A percentile compares a stretch with the other conserved stretches of the same genome.
Conservation (phyloP, 176 grass and related monocot species). For the Chrysopogon serrulatus region DNA sequence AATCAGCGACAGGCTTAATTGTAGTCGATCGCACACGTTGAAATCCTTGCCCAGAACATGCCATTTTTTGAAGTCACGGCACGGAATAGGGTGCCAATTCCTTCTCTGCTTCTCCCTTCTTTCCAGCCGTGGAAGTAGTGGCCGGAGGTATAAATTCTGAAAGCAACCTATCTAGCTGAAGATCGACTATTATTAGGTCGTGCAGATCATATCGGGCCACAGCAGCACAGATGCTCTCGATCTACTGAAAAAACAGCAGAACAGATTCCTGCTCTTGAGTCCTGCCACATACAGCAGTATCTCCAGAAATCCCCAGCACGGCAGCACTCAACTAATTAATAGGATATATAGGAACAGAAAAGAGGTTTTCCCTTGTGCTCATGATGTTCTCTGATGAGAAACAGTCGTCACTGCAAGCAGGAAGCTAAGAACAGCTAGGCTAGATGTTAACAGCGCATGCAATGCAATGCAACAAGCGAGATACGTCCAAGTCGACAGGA, state of each 20-base stretch:
- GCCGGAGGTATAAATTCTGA: neutral
- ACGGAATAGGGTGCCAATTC: neutral
- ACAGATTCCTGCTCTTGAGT: neutral
- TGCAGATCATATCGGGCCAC: neutral
- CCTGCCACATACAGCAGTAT: neutral
- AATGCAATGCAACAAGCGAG: neutral
- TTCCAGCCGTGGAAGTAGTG: neutral
- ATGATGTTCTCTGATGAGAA: neutral
- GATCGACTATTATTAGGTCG: neutral
- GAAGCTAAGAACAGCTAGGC: neutral
- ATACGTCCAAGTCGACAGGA: neutral
- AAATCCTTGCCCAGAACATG: neutral
- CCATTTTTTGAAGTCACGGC: constrained; percentile 3
- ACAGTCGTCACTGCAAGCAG: neutral
- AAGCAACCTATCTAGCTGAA: neutral
- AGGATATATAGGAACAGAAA: neutral
- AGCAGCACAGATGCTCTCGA: neutral
- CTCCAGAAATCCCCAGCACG: neutral
- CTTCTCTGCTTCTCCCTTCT: neutral
- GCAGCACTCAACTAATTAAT: neutral
- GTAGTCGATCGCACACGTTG: neutral
- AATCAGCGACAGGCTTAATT: neutral
- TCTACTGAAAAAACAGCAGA: neutral
- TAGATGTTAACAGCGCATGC: neutral
- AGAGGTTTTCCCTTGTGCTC: neutral